These are phyloP conservation scores for Psilocybe cubensis DNA, from an alignment of 768 basidiomycete species.

Conservation along the genomic window DNA sequence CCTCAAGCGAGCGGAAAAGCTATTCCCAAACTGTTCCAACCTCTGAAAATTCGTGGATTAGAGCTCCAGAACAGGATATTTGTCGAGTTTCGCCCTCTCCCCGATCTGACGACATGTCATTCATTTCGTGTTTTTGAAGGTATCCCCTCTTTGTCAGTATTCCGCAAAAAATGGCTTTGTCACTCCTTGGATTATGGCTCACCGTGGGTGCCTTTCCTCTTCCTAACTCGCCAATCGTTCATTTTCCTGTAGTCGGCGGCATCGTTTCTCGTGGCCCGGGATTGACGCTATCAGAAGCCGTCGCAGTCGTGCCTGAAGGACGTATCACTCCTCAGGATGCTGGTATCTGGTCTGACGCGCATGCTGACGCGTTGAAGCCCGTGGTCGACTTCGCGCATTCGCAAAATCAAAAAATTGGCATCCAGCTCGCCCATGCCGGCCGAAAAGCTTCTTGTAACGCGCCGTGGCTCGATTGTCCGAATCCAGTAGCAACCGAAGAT, in stretches of 20 bases:
- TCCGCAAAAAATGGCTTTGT: constrained; percentile 55
- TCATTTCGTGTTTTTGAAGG: constrained; percentile 23
- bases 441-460: constrained; percentile 70
- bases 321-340: constrained; percentile 65
- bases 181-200: constrained; percentile 61
- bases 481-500: constrained; percentile 33
- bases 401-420: constrained; percentile 68
- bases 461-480: constrained; percentile 53
- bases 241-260: constrained; percentile 43
- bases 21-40: constrained; percentile 47
- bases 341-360: constrained; percentile 63
- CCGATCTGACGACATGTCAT: neutral
- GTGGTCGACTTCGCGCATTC: constrained; percentile 76
- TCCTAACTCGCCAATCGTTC: constrained; percentile 19
- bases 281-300: constrained; percentile 64
- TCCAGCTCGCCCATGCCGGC: constrained; percentile 79
- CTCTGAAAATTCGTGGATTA: constrained; percentile 54
- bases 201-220: constrained; percentile 42
- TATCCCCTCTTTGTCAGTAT: constrained; percentile 66
- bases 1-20: constrained; percentile 42
- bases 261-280: constrained; percentile 57
- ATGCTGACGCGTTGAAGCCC: constrained; percentile 34
- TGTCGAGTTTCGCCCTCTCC: constrained; percentile 32
- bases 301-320: constrained; percentile 55
- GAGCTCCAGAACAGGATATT: constrained; percentile 60